Conservation (phyloP, 805 yeast genomes). For the Starmerella sp. region DNA sequence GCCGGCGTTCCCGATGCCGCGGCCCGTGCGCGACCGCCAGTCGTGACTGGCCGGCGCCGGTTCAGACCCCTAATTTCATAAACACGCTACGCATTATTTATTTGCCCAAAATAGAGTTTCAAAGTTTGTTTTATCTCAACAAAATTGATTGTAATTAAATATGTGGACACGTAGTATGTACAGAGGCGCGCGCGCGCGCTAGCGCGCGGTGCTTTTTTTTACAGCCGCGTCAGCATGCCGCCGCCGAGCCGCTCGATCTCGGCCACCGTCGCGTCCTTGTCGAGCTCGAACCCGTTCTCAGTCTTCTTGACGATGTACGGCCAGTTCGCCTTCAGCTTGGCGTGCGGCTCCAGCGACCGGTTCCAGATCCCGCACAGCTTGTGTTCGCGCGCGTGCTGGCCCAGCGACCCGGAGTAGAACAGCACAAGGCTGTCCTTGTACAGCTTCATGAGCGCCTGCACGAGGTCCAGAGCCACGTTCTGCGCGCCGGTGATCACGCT, state of each 20-base stretch:
- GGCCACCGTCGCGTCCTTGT: slow-evolving; percentile 58
- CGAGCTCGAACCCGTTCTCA: slow-evolving; percentile 33
- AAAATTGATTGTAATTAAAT: too few relatives aligned
- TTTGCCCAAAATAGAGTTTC: not conserved
- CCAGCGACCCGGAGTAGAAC: slow-evolving; percentile 47
- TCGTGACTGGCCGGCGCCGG: not conserved
- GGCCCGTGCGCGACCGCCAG: slow-evolving; percentile 18
- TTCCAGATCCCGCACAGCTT: slow-evolving; percentile 73
- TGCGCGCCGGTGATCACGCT: slow-evolving; percentile 34
- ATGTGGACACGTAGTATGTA: not conserved
- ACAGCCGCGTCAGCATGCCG: slow-evolving; percentile 25
- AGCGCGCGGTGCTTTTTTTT: not conserved
- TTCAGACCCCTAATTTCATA: not conserved
- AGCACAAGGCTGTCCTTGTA: slow-evolving; percentile 61
- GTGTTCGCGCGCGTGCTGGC: slow-evolving; percentile 29
- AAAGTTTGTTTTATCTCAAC: too few relatives aligned
- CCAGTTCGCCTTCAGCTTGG: slow-evolving; percentile 64
- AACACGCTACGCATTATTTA: not conserved
- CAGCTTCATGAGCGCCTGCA: slow-evolving; percentile 47
- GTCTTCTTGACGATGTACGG: slow-evolving; percentile 52
- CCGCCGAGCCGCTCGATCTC: slow-evolving; percentile 46
- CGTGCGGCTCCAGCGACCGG: slow-evolving; percentile 47
- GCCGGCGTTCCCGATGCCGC: slow-evolving; percentile 26
- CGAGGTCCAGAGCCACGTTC: slow-evolving; percentile 54
- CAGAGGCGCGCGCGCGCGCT: not conserved